Evolutionary conservation across 768 basidiomycete genomes (phyloP).

Genomic region (Suillus subalutaceus): DNA sequence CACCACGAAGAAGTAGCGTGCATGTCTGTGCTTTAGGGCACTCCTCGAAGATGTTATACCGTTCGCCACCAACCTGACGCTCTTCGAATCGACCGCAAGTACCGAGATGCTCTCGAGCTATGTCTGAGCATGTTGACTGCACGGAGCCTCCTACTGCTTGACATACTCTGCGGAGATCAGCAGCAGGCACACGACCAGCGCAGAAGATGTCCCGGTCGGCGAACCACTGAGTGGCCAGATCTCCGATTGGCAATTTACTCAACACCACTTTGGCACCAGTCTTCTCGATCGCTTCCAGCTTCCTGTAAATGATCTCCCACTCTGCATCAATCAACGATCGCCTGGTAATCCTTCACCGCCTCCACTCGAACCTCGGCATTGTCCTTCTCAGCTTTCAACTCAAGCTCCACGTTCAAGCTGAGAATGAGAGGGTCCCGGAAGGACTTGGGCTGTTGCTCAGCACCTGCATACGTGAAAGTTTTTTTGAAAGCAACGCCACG

Average conservation of each 20-base stretch:
- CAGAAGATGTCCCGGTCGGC: slow-evolving; percentile 99
- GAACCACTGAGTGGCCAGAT: slow-evolving; percentile 99
- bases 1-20: slow-evolving; percentile 91
- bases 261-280: slow-evolving; percentile 97
- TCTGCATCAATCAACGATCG: slow-evolving; percentile 99
- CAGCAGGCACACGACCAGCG: slow-evolving; percentile 90
- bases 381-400: slow-evolving; percentile 98
- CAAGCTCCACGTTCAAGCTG: slow-evolving; percentile 96
- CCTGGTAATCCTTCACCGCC: slow-evolving; percentile 96
- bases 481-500: slow-evolving; percentile 98
- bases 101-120: slow-evolving; percentile 86
- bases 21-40: slow-evolving; percentile 29
- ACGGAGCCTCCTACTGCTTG: slow-evolving; percentile 95
- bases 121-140: slow-evolving; percentile 95
- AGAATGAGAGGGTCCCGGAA: slow-evolving; percentile 89
- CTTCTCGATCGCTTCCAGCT: slow-evolving; percentile 92
- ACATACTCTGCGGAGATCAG: slow-evolving; percentile 90
- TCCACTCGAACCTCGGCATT: slow-evolving; percentile 98
- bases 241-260: slow-evolving; percentile 97
- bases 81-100: slow-evolving; percentile 94
- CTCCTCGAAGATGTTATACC: too few species aligned
- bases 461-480: slow-evolving; percentile 98
- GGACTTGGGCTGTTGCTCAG: slow-evolving; percentile 96
- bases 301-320: slow-evolving; percentile 99
- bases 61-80: slow-evolving; percentile 61